Conservation (phyloP, 2,329 filamentous ascomycete genomes). For the Colletotrichum salicis region DNA sequence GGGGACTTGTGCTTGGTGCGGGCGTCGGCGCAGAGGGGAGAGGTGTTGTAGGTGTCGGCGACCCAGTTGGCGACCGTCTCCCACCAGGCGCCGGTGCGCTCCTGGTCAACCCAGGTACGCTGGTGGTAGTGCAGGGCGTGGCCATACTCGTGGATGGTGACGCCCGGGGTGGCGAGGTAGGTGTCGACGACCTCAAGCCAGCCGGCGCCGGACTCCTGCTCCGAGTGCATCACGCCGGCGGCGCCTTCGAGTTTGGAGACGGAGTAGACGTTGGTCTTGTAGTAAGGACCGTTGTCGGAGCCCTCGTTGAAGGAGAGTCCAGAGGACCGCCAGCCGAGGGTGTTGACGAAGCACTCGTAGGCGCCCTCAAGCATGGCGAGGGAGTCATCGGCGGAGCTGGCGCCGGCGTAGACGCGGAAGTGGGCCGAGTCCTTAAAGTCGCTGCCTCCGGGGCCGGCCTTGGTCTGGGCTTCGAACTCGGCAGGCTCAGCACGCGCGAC, state of each 20-base stretch:
- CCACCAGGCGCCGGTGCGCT: constrained; percentile 60
- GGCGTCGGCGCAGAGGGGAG: constrained; percentile 52
- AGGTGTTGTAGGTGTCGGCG: constrained; percentile 59
- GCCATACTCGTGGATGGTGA: constrained; percentile 62
- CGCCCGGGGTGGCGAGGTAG: constrained; percentile 50
- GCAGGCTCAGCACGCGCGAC: constrained; percentile 36
- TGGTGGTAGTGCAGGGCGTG: constrained; percentile 60
- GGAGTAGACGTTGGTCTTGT: constrained; percentile 59
- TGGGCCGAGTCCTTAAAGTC: constrained; percentile 48
- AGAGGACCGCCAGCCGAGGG: constrained; percentile 51
- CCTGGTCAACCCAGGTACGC: constrained; percentile 56
- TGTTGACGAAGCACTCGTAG: constrained; percentile 52
- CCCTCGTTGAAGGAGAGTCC: constrained; percentile 49
- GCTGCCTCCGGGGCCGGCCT: constrained; percentile 46
- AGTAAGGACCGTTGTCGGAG: constrained; percentile 50
- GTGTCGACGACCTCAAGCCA: constrained; percentile 55
- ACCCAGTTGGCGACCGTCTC: constrained; percentile 62
- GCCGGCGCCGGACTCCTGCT: constrained; percentile 50
- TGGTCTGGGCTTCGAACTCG: constrained; percentile 44
- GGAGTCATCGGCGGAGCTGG: constrained; percentile 39
- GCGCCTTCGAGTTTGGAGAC: constrained; percentile 49
- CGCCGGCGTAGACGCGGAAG: constrained; percentile 51
- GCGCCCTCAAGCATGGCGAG: constrained; percentile 58
- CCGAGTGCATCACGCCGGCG: constrained; percentile 55
- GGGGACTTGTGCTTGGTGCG: constrained; percentile 49